A percentile compares a stretch with the other conserved stretches of the same genome.
These are phyloP conservation scores for Cucumis melo DNA, from an alignment of 306 rosid genomes.

Conservation along the genomic window DNA sequence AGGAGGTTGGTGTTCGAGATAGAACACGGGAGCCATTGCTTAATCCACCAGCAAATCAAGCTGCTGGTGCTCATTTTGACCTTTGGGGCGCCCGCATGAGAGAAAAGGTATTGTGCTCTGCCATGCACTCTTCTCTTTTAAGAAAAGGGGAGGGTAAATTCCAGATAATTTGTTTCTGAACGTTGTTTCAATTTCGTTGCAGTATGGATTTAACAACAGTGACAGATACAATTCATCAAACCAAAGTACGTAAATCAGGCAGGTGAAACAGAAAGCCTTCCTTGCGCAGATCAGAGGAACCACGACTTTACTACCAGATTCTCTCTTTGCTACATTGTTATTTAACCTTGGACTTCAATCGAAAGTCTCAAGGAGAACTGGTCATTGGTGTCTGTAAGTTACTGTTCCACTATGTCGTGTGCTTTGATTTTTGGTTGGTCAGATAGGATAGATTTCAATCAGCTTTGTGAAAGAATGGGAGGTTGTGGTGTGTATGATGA, in stretches of 20 bases:
- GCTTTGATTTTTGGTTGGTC: slow-evolving; percentile 2
- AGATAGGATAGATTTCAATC: not conserved
- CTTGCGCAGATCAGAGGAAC: not conserved
- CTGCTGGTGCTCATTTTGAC: slow-evolving; percentile 48
- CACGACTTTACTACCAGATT: not conserved
- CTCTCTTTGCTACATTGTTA: not conserved
- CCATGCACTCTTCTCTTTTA: not conserved
- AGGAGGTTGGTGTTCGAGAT: slow-evolving; percentile 30
- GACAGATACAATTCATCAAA: slow-evolving; percentile 25
- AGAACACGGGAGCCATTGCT: slow-evolving; percentile 60
- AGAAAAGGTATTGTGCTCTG: slow-evolving; percentile 53
- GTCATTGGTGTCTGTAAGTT: not conserved
- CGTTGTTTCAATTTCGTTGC: slow-evolving; percentile 16
- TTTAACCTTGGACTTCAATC: not conserved
- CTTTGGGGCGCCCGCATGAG: slow-evolving; percentile 78
- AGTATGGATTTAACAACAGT: slow-evolving; percentile 59
- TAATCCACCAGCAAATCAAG: slow-evolving; percentile 44
- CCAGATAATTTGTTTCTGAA: not conserved
- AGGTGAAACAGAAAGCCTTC: slow-evolving; percentile 12
- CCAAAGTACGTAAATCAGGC: slow-evolving; percentile 31
- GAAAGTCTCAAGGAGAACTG: not conserved
- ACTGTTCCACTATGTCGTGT: not conserved
- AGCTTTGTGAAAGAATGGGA: not conserved
- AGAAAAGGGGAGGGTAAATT: not conserved
- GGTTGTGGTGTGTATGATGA: not conserved